Conservation (phyloP, 2,329 filamentous ascomycete species). For the Talaromyces sp. region DNA sequence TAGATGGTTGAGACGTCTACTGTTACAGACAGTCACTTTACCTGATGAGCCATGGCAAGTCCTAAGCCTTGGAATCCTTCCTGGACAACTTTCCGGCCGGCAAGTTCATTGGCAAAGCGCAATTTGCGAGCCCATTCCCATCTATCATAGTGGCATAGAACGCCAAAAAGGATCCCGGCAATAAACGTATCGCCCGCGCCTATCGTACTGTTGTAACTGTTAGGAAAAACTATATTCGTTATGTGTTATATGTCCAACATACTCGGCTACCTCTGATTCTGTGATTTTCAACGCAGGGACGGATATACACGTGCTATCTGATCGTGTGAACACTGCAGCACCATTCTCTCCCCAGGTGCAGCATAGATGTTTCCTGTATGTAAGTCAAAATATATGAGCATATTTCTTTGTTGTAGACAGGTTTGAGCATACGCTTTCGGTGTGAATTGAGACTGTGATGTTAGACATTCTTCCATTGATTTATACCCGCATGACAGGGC, state of each 20-base stretch:
- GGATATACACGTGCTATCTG: conserved; percentile 32
- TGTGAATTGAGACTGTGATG: conserved; percentile 35
- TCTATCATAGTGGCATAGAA: conserved; percentile 46
- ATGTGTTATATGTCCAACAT: conserved; percentile 30
- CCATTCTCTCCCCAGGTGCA: conserved; percentile 59
- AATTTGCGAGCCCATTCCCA: conserved; percentile 50
- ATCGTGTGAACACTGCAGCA: conserved; percentile 43
- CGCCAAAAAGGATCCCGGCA: conserved; percentile 62
- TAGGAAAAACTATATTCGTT: background rate
- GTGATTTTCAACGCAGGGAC: conserved; percentile 39
- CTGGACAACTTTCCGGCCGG: conserved; percentile 62
- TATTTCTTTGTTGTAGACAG: background rate
- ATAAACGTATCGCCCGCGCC: conserved; percentile 74
- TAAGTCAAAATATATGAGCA: background rate
- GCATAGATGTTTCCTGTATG: conserved; percentile 42
- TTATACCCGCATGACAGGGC: conserved; percentile 49
- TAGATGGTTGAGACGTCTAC: background rate
- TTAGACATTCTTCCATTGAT: conserved; percentile 50
- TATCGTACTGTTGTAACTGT: conserved; percentile 50
- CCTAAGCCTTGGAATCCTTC: conserved; percentile 60
- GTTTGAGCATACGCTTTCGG: conserved; percentile 43
- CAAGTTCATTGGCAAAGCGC: conserved; percentile 60
- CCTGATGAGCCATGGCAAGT: background rate
- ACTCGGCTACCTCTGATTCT: conserved; percentile 54
- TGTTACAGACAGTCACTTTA: background rate